A percentile compares a stretch with the other conserved stretches of the same genome.
phyloP scores from a whole-genome alignment of 164 flowering plant species.

The Cinnamomum micranthum region DNA sequence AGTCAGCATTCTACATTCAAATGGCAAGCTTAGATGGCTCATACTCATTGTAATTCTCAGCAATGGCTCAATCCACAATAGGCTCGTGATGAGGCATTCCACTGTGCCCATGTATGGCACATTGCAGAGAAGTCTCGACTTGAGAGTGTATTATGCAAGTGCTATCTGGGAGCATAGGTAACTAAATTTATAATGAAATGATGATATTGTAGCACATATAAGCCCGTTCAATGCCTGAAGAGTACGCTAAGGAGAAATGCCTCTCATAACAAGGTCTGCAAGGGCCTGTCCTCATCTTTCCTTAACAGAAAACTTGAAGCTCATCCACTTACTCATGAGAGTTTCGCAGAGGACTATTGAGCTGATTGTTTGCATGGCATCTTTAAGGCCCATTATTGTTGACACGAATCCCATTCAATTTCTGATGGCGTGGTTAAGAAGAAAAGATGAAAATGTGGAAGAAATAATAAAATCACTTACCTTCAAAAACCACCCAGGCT shows the following conservation, averaged over 20 bases:
- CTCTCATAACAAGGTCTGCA: too few species aligned
- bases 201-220: neutral
- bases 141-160: neutral
- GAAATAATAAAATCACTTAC: conserved; percentile 26
- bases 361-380: too few species aligned
- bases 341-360: too few species aligned
- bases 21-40: neutral
- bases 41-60: neutral
- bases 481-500: conserved; percentile 93
- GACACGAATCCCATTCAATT: neutral
- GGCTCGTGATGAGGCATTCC: neutral
- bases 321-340: too few species aligned
- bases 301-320: too few species aligned
- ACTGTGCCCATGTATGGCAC: neutral
- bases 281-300: too few species aligned
- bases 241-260: neutral
- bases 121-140: neutral
- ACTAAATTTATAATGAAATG: neutral
- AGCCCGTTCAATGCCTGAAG: neutral
- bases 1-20: neutral
- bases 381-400: too few species aligned
- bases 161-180: neutral
- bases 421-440: neutral
- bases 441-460: neutral
- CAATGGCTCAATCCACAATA: neutral